A percentile compares a stretch with the other conserved stretches of the same genome.
Evolutionary conservation across 1,284 basidiomycete genomes (phyloP).

Genomic region (Malassezia furfur): DNA sequence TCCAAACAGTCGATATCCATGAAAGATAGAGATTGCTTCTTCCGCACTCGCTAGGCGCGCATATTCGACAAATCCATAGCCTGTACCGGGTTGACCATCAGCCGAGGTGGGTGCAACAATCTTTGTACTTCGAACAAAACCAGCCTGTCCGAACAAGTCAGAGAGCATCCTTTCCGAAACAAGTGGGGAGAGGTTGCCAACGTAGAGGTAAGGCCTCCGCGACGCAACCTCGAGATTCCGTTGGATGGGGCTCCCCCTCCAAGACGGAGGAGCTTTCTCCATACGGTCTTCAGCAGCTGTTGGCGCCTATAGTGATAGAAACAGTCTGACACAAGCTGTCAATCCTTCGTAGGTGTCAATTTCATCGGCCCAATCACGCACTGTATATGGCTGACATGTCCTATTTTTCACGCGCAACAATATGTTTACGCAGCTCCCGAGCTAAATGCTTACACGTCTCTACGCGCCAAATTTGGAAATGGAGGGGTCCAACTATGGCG

Average conservation of each 20-base stretch:
- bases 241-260: background rate
- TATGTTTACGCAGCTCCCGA: background rate
- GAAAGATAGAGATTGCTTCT: conserved; percentile 61
- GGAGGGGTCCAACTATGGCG: background rate
- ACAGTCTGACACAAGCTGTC: background rate
- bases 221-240: background rate
- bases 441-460: background rate
- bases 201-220: conserved; percentile 76
- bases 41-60: conserved; percentile 31
- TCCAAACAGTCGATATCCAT: conserved; percentile 95
- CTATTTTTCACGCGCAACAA: background rate
- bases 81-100: conserved; percentile 92
- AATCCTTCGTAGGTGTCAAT: background rate
- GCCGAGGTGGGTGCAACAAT: conserved; percentile 76
- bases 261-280: background rate
- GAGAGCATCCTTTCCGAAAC: conserved; percentile 68
- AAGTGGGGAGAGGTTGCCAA: conserved; percentile 86
- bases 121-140: conserved; percentile 90
- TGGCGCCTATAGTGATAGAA: background rate
- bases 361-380: background rate
- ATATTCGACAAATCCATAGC: conserved; percentile 76
- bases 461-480: background rate
- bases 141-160: conserved; percentile 90
- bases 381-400: background rate
- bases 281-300: background rate